phyloP scores from a whole-genome alignment of 2,329 filamentous ascomycete genomes.

The Myriosclerotinia curreyana region DNA sequence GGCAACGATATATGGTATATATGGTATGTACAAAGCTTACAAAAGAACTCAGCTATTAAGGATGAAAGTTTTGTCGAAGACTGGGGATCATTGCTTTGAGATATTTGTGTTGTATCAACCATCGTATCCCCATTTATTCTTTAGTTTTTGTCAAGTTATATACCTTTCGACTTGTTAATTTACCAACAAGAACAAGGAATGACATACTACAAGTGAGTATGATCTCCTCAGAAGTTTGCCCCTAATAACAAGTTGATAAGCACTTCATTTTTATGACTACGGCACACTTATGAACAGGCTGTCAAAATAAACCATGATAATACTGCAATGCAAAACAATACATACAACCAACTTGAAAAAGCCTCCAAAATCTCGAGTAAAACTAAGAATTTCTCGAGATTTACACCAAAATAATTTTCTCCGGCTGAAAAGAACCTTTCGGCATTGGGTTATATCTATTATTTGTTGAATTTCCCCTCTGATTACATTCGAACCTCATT shows the following conservation, averaged over 20 bases:
- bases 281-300: neutral
- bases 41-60: neutral
- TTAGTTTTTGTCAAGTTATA: neutral
- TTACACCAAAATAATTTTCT: constrained; percentile 3
- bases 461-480: neutral
- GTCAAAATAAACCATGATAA: neutral
- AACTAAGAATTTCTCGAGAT: neutral
- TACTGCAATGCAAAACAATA: neutral
- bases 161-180: neutral
- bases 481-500: constrained; percentile 9
- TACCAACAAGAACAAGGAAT: neutral
- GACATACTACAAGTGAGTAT: neutral
- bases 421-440: neutral
- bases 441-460: neutral
- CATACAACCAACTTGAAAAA: neutral
- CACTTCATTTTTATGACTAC: neutral
- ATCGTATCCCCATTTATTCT: neutral
- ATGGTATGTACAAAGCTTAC: neutral
- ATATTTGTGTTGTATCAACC: neutral
- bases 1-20: neutral
- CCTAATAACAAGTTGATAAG: neutral
- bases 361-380: too few species aligned
- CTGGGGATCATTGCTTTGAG: neutral
- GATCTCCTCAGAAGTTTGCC: neutral
- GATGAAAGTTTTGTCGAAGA: neutral